Conservation (phyloP, 169 alveolate genomes). For the Plasmodium inui region DNA sequence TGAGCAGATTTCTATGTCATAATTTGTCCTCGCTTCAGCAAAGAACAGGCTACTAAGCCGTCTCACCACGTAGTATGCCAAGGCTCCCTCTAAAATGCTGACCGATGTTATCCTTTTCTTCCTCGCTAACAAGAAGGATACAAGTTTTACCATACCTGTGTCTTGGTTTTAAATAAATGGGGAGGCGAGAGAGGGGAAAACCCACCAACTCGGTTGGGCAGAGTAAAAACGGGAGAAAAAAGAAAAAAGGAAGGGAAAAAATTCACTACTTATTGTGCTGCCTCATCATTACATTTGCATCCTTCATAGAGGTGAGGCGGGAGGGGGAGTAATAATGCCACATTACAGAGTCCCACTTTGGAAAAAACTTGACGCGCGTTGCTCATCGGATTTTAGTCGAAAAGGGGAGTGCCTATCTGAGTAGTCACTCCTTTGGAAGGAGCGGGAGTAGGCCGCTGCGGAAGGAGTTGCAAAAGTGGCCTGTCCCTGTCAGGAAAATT, state of each 20-base stretch:
- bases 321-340: neutral
- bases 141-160: conserved; percentile 13
- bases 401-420: neutral
- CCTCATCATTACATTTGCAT: neutral
- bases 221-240: neutral
- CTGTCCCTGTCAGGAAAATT: neutral
- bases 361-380: neutral
- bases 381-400: neutral
- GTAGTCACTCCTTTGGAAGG: neutral
- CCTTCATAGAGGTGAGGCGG: neutral
- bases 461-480: neutral
- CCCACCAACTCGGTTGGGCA: neutral
- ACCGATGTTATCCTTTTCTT: neutral
- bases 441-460: neutral
- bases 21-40: neutral
- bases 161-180: neutral
- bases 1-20: conserved; percentile 46
- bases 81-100: conserved; percentile 26
- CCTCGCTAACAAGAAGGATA: neutral
- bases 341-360: neutral
- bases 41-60: neutral
- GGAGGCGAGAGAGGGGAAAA: neutral
- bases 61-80: conserved; percentile 24
- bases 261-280: neutral
- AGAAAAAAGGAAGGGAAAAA: neutral